Evolutionary conservation across 129 eudicot species (phyloP).

Genomic region (Deinandra increscens): DNA sequence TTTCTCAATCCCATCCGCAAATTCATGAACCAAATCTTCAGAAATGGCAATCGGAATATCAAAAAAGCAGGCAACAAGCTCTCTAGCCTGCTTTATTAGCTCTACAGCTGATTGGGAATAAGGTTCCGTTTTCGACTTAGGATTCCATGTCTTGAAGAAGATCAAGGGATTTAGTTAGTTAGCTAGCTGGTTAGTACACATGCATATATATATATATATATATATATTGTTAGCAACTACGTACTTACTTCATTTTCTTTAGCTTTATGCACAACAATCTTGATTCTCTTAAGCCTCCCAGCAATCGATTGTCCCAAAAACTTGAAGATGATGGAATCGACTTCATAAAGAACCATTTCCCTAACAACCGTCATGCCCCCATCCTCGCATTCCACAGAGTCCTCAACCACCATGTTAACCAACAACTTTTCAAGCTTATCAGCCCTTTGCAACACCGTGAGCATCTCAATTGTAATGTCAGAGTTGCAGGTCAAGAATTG

Average conservation of each 20-base stretch:
- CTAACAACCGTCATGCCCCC: conserved; percentile 67
- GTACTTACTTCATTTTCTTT: conserved; percentile 80
- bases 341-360: conserved; percentile 84
- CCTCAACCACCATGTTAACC: conserved; percentile 87
- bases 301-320: conserved; percentile 62
- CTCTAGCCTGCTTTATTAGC: conserved; percentile 59
- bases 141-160: conserved; percentile 99
- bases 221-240: too few relatives aligned
- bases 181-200: too few relatives aligned
- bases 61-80: conserved; percentile 60
- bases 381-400: conserved; percentile 77
- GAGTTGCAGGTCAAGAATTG: conserved; percentile 63
- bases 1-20: conserved; percentile 69
- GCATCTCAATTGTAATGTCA: conserved; percentile 46
- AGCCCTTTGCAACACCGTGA: conserved; percentile 65
- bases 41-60: conserved; percentile 60
- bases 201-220: too few relatives aligned
- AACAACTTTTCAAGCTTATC: conserved; percentile 82
- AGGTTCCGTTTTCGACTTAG: conserved; percentile 89
- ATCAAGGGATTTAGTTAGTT: too few relatives aligned
- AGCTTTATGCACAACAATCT: conserved; percentile 53
- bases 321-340: conserved; percentile 58
- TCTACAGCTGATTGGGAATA: conserved; percentile 83
- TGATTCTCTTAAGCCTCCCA: conserved; percentile 57
- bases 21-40: conserved; percentile 58